Base-by-base conservation (phyloP, 2,329 filamentous ascomycete genomes). In the Paecilomyces dactylethromorphus region DNA sequence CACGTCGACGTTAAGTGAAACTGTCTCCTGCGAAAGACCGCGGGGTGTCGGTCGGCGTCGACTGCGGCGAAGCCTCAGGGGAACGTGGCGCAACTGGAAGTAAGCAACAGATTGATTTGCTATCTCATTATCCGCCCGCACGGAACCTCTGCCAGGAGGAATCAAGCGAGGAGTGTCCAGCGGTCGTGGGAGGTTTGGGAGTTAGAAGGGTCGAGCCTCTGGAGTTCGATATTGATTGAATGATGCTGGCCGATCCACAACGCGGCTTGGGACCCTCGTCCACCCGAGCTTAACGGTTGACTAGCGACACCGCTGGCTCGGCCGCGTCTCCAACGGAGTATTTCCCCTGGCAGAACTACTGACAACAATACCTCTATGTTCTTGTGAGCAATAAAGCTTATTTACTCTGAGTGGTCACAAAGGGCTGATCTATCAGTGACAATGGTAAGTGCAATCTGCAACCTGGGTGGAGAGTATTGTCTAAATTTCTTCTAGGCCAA, bases 401-500 rank as follows among this genome's bases (percentile, higher is more conserved):
- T 26, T 26, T 26, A 26, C 24, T 26, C 24, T 26, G 3, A 18
- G 35, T 45, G 35, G 35, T 15, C 35, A 6, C 6, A 7, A n/a
- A 3, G 8, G 4, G 35, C 35, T 15, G 8, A n/a, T 45, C 6
- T n/a, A 15, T 18, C 13, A n/a, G 18, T 18, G n/a, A 18, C 56
- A 57, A 62, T 59, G 60, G 60, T 59, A 57, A 58, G 49, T 49
- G 1, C 39, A 7, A 22, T n/a, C 7, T 12, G n/a, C 15, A 33
- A 21, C n/a, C 12, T 31, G 6, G n/a, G 15, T n/a, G 3, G 21
- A 31, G 13, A 22, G 7, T 24, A 49, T 4, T 24, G 15, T 39
- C 60, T 63, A 13, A 63, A 15, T 21, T 21, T 6, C 29, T 53
- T 45, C 3, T 54, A 77, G 75, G 75, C 74, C 13, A 76, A 77